A percentile compares a stretch with the other conserved stretches of the same genome.
These are phyloP conservation scores for Nakazawaea ishiwadae DNA, from an alignment of 805 yeast genomes.

Conservation along the genomic window DNA sequence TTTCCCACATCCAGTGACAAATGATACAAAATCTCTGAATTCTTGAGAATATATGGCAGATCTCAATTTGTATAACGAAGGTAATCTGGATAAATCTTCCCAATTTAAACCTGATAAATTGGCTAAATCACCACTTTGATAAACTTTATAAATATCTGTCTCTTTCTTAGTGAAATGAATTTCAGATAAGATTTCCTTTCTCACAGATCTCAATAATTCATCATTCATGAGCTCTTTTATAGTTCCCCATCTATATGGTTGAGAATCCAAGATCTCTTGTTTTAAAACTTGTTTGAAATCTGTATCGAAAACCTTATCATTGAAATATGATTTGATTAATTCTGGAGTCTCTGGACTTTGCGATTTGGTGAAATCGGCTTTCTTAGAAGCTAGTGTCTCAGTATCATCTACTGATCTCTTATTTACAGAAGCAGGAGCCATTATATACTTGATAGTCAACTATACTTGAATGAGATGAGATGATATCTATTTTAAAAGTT, in stretches of 20 bases:
- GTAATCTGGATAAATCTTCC: constrained; percentile 68
- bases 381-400: not conserved
- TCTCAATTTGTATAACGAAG: constrained; percentile 72
- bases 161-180: constrained; percentile 93
- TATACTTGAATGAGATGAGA: constrained; percentile 10
- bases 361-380: not conserved
- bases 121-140: constrained; percentile 87
- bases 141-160: constrained; percentile 93
- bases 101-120: constrained; percentile 82
- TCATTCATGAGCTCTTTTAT: constrained; percentile 72
- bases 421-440: not conserved
- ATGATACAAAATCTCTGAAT: constrained; percentile 73
- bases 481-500: not conserved
- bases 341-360: not conserved
- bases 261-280: constrained; percentile 44
- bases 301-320: constrained; percentile 39
- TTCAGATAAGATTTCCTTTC: constrained; percentile 77
- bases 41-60: constrained; percentile 84
- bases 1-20: constrained; percentile 83
- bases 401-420: constrained; percentile 4
- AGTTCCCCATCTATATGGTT: constrained; percentile 91
- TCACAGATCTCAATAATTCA: constrained; percentile 67
- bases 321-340: constrained; percentile 35
- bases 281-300: constrained; percentile 35
- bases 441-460: too few relatives aligned